Evolutionary conservation across 176 grass and related monocot species (phyloP), one percentile per base, ranked within the genome.

Genomic region (Phyllostachys edulis): DNA sequence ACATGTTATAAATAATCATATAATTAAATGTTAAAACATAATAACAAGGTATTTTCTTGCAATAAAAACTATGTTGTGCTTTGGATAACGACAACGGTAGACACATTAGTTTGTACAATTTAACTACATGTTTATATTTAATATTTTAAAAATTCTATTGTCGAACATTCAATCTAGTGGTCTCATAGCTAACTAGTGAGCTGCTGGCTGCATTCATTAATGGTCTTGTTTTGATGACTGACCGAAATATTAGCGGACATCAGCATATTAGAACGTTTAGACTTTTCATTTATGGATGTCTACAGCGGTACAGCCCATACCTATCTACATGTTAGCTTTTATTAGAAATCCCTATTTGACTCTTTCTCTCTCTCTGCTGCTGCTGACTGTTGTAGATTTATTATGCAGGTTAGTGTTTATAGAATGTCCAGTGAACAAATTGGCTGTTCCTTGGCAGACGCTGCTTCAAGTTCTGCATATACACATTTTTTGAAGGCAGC

Each of bases 371-470:
- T 34, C 14, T 81, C 63, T 82, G n/a, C 83, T 13, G 45, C 65
- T 34, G 1, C 9, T 63, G 63, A 89, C 73, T 65, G 62, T 52
- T 63, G 41, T 73, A 34, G 36, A 73, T 84, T 88, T 45, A 34
- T 82, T 63, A 47, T 16, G 61, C 86, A 98, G 96, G 93, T 98
- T 82, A 87, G 78, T 84, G 91, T 98, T 38, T 98, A 98, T 81
- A 98, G 96, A 88, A 98, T 98, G 96, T 98, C 96, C 32, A 88
- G 89, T 80, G 93, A 92, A 84, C 77, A 87, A 86, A 98, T 98
- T 70, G 96, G 96, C 15, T 98, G 96, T 73, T 98, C 93, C 64
- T 92, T 98, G 85, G 93, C 93, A 86, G 93, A 98, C 71, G 96
- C 96, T 56, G 96, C 96, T 76, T 90, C 93, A 84, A 98, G 96